These are phyloP conservation scores for Hirsutella rhossiliensis DNA, from an alignment of 2,329 filamentous ascomycete genomes.

Conservation along the genomic window DNA sequence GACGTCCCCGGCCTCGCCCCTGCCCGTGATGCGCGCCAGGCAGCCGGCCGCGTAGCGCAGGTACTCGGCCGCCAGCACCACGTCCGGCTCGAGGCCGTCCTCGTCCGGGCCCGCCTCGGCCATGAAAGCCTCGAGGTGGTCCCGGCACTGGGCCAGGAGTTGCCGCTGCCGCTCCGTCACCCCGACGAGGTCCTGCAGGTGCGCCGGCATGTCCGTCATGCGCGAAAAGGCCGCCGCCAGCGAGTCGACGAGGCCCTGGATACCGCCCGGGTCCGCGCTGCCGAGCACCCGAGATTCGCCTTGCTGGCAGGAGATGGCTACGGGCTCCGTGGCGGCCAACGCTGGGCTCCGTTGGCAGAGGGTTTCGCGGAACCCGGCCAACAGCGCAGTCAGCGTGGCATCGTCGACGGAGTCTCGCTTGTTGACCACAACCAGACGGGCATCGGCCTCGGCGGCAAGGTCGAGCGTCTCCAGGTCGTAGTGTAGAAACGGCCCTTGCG, in stretches of 20 bases:
- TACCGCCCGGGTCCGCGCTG: slow-evolving; percentile 44
- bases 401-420: slow-evolving; percentile 41
- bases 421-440: slow-evolving; percentile 47
- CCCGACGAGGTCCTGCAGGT: slow-evolving; percentile 74
- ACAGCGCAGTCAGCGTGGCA: slow-evolving; percentile 21
- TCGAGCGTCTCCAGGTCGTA: slow-evolving; percentile 44
- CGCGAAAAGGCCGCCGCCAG: slow-evolving; percentile 56
- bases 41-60: slow-evolving; percentile 69
- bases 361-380: slow-evolving; percentile 24
- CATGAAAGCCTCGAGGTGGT: slow-evolving; percentile 63
- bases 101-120: slow-evolving; percentile 33
- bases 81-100: slow-evolving; percentile 49
- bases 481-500: slow-evolving; percentile 28
- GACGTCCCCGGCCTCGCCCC: slow-evolving; percentile 75
- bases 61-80: slow-evolving; percentile 83
- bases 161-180: slow-evolving; percentile 83
- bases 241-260: slow-evolving; percentile 55
- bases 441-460: slow-evolving; percentile 35
- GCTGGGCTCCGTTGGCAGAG: slow-evolving; percentile 9
- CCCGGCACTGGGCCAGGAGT: slow-evolving; percentile 62
- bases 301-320: slow-evolving; percentile 60
- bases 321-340: slow-evolving; percentile 21
- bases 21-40: slow-evolving; percentile 79
- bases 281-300: slow-evolving; percentile 22
- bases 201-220: slow-evolving; percentile 59